Base-by-base conservation (phyloP, 768 basidiomycete species). In the Saitozyma sp. region DNA sequence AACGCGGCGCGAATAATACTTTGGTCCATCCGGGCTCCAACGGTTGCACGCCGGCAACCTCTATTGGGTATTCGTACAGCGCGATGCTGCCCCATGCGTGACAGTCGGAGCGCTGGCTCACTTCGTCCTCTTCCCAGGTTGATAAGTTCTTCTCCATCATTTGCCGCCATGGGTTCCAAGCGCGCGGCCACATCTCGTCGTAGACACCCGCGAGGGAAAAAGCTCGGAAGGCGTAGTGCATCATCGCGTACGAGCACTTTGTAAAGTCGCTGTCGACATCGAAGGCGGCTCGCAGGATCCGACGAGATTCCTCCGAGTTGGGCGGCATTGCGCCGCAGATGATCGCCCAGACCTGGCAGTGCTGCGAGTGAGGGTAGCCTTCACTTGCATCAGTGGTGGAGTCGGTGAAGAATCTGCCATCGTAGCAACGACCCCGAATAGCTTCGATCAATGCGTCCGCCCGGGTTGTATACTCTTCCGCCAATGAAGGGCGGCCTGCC, bases 61-160 rank as follows among this genome's bases (percentile, higher is more conserved):
- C 70, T 14, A 63, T 68, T 19, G 56, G 53, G 54, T 55, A 68
- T 48, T 71, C 70, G 58, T 66, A 71, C 8, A 66, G 48, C 17
- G 64, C 62, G 37, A 68, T 60, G 42, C 56, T 54, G n/a, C 70
- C 65, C 70, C 70, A 71, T 13, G 67, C 67, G 49, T 71, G 70
- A 51, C 70, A 71, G 48, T 71, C 70, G 17, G 67, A 68, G 45
- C 70, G 52, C 38, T 63, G 64, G 37, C 62, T 45, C 16, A 71
- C 70, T 55, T 68, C 64, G 40, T 71, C 70, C 45, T 71, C 70
- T 49, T 71, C 70, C 70, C 67, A 71, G 3, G 70, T 71, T 3
- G 67, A 61, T 20, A 71, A 40, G 16, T 66, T 63, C 46, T 66
- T 63, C 9, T 58, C 58, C 9, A 71, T 42, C 67, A 68, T 68